These are phyloP conservation scores for Phlebopus sp. DNA, from an alignment of 1,284 basidiomycete genomes.

Conservation along the genomic window DNA sequence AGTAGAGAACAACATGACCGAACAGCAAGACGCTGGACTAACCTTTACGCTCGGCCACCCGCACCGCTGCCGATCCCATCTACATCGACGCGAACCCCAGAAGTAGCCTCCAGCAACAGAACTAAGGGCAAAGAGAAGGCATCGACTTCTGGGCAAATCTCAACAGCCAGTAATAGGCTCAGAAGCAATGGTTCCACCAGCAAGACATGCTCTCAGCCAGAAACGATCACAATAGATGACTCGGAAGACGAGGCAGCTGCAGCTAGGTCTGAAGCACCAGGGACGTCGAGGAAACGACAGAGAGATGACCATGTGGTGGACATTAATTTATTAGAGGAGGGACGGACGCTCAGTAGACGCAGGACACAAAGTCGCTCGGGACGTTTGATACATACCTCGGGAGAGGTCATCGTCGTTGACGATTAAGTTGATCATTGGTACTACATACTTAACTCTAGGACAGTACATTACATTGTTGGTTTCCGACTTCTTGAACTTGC, in stretches of 20 bases:
- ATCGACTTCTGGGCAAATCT: constrained; percentile 4
- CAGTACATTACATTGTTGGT: neutral
- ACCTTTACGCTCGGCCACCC: constrained; percentile 44
- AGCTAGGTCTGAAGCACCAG: neutral
- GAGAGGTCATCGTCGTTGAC: constrained; percentile 44
- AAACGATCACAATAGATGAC: constrained; percentile 49
- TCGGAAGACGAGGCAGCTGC: constrained; percentile 40
- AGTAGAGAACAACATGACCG: constrained; percentile 60
- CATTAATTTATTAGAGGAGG: constrained; percentile 27
- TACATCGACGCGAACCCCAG: constrained; percentile 4
- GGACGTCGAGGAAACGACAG: constrained; percentile 24
- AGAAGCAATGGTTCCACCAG: neutral
- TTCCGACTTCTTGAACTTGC: neutral
- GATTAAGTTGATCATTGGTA: constrained; percentile 32
- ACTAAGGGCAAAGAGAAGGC: constrained; percentile 39
- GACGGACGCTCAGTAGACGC: constrained; percentile 16
- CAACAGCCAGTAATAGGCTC: constrained; percentile 7
- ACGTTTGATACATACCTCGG: constrained; percentile 13
- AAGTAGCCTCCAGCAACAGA: constrained; percentile 27
- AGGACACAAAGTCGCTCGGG: constrained; percentile 8
- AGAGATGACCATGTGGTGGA: constrained; percentile 25
- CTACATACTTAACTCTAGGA: too few species aligned
- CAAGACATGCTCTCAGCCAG: constrained; percentile 19
- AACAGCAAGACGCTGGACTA: constrained; percentile 51
- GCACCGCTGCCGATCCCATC: constrained; percentile 3